These are phyloP conservation scores for Pestalotiopsis sp. DNA, from an alignment of 2,329 filamentous ascomycete genomes.

Conservation along the genomic window DNA sequence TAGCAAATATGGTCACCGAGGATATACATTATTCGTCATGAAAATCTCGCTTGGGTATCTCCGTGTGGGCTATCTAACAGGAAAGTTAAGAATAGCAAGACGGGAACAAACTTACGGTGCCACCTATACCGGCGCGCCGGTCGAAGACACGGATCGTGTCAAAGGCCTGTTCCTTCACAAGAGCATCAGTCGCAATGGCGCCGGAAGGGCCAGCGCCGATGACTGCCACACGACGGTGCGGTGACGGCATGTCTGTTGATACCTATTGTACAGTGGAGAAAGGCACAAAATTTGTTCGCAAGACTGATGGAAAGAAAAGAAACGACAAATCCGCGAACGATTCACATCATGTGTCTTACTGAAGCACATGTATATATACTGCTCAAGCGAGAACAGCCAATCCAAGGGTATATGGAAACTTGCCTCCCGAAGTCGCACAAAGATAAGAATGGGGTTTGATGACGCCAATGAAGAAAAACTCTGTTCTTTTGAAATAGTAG, in stretches of 20 bases:
- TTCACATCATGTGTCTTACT: too few relatives aligned
- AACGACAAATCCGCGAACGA: too few relatives aligned
- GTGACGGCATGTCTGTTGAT: constrained; percentile 15
- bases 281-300: background rate
- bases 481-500: too few relatives aligned
- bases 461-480: background rate
- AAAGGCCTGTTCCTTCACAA: constrained; percentile 56
- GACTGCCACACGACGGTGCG: constrained; percentile 46
- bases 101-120: constrained; percentile 7
- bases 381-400: background rate
- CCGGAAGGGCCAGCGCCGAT: constrained; percentile 61
- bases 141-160: constrained; percentile 61
- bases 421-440: background rate
- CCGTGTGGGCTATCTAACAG: too few relatives aligned
- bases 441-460: background rate
- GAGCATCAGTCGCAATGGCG: constrained; percentile 57
- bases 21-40: too few relatives aligned
- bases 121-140: constrained; percentile 37
- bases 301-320: background rate
- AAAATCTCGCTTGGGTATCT: too few relatives aligned
- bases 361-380: background rate
- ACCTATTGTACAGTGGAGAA: background rate
- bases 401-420: background rate
- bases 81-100: too few relatives aligned
- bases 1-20: too few relatives aligned